Evolutionary conservation across 2,329 filamentous ascomycete species (phyloP), one percentile per base, ranked within the genome.

Genomic region (Boeremia lycopersici): DNA sequence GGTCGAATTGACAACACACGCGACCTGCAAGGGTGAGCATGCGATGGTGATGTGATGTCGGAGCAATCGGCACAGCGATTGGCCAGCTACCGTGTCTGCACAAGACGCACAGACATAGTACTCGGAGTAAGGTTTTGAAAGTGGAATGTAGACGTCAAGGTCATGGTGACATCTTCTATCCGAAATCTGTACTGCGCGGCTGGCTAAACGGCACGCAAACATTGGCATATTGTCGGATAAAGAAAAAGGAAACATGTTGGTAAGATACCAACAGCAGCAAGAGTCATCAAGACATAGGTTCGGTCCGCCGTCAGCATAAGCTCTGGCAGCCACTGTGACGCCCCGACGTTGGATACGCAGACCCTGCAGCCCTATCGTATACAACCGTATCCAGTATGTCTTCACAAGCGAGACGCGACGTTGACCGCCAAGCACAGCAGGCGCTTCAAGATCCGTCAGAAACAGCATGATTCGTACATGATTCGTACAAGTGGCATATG

Each of bases 1-100:
- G 50, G 36, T 39, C 46, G 45, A 17, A 55, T 29, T 46, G 52
- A 49, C 52, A 45, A 40, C 41, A 42, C 44, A 45, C 6, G 30
- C 28, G 26, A 46, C 38, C 46, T 55, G 52, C 52, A 55, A 50
- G 47, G 51, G 52, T 41, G 31, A 50, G 41, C 36, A 49, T 40
- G 52, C 45, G 25, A 35, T 40, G 15, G 52, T 47, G 25, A 42
- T 53, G 38, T 47, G 2, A 36, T 29, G 31, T 50, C 52, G 52
- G 52, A 55, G 46, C 42, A 41, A 26, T 4, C 15, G 35, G 46
- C 42, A 13, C 13, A 12, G n/a, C 42, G 52, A 55, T 55, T 50
- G 46, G 52, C 29, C 25, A 17, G 15, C 12, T 42, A 30, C n/a
- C n/a, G n/a, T n/a, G n/a, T n/a, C n/a, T n/a, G n/a, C n/a, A n/a